Evolutionary conservation across 495 filamentous ascomycete species (phyloP), one percentile per base, ranked within the genome.

Genomic region (Staphylotrichum tortipilum): DNA sequence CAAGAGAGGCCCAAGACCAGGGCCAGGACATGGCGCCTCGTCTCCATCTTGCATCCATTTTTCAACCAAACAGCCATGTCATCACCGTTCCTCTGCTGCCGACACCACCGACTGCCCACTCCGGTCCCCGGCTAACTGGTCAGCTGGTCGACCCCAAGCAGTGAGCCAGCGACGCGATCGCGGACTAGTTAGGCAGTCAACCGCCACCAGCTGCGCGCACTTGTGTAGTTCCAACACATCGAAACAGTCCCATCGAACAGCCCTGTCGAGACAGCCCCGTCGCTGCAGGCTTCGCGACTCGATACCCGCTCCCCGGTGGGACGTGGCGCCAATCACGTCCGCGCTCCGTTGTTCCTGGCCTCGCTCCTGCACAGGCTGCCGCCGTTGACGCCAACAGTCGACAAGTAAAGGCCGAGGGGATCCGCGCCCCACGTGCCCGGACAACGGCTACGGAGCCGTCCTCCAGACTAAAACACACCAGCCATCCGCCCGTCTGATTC

Each of bases 251-350:
- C 19, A 12, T 23, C 18, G 5, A 19, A 11, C 19, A 22, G 37
- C 37, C 22, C 19, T 39, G n/a, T n/a, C n/a, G n/a, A n/a, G n/a
- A n/a, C n/a, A n/a, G n/a, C n/a, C n/a, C n/a, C n/a, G n/a, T n/a
- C n/a, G n/a, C n/a, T n/a, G n/a, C n/a, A n/a, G n/a, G n/a, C n/a
- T 8, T 15, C 5, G 1, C 35, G 35, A 19, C 17, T 38, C 35
- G 17, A 19, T 5, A 18, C 35, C 17, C 6, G 15, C 35, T 1
- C 15, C 12, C 14, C 21, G 1, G 3, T 3, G 5, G 43, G 21
- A 44, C 49, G 49, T 51, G 49, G 49, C 40, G 22, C 49, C 49
- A 44, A 51, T 51, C 49, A 35, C 29, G n/a, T 26, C 24, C 17
- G 24, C 45, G 11, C 21, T 2, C 18, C 14, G 7, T 17, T 39